phyloP scores from a whole-genome alignment of 768 basidiomycete species.

The Russula griseocarnosa region DNA sequence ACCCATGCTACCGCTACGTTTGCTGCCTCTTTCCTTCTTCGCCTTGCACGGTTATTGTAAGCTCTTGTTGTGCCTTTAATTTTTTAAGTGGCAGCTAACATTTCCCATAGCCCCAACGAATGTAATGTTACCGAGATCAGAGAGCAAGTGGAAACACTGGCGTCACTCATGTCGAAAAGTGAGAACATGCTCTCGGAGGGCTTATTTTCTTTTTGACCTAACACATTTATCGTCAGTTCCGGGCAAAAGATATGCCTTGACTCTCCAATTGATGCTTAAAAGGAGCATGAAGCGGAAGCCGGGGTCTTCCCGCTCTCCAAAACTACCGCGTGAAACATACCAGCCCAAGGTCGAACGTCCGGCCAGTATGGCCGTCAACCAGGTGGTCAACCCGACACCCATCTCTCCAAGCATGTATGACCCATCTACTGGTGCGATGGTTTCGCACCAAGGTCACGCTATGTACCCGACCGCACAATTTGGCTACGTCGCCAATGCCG shows the following conservation, averaged over 20 bases:
- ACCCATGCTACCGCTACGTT: slow-evolving; percentile 94
- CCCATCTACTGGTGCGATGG: slow-evolving; percentile 14
- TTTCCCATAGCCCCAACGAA: slow-evolving; percentile 63
- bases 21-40: slow-evolving; percentile 83
- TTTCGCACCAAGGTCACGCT: slow-evolving; percentile 20
- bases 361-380: slow-evolving; percentile 27
- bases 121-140: slow-evolving; percentile 73
- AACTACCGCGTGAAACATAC: slow-evolving; percentile 46
- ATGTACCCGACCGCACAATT: slow-evolving; percentile 25
- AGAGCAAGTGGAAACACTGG: slow-evolving; percentile 72
- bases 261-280: slow-evolving; percentile 85
- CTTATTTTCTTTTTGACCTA: slow-evolving; percentile 17
- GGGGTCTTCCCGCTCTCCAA: slow-evolving; percentile 60
- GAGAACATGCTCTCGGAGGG: slow-evolving; percentile 32
- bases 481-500: slow-evolving; percentile 40
- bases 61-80: slow-evolving; percentile 31
- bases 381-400: slow-evolving; percentile 28
- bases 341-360: slow-evolving; percentile 36
- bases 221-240: slow-evolving; percentile 53
- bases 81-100: background rate
- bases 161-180: slow-evolving; percentile 76
- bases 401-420: slow-evolving; percentile 26
- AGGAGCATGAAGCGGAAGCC: slow-evolving; percentile 59
- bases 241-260: slow-evolving; percentile 88
- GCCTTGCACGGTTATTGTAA: slow-evolving; percentile 83